Base-by-base conservation (phyloP, 1,284 basidiomycete genomes). In the Naganishia liquefaciens region DNA sequence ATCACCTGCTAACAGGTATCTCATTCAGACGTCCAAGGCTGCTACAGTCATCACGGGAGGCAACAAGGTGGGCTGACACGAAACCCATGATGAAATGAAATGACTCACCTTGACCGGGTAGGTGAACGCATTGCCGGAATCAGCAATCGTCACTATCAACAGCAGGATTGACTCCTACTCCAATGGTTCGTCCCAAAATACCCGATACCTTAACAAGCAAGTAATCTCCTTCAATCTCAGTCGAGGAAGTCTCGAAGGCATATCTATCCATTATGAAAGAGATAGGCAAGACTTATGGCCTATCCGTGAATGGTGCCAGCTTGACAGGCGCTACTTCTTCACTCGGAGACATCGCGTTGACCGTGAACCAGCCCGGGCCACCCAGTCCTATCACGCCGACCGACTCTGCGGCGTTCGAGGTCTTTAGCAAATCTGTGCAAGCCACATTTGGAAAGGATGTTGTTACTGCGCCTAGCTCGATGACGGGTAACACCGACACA, bases 71-170 rank as follows among this genome's bases (percentile, higher is more conserved):
- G 54, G 63, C 13, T 10, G 27, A 40, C 19, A 0, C 37, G 3
- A 77, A 75, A 19, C 75, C 73, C 5, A 74, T 75, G 61, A 75
- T 30, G 9, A 10, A 17, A 25, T 44, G 76, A 37, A 70, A 74
- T 6, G 74, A 74, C 60, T 23, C 7, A 27, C 25, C 7, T 49
- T 7, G 7, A 49, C 23, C 30, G 17, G 27, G 19, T 19, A 65
- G 55, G 52, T 66, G 17, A 66, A 66, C 27, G 64, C 64, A 0
- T 40, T 66, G 19, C 64, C 60, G 2, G 64, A 62, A 28, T 66
- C 64, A 17, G 64, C 64, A 7, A 13, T 55, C 3, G 64, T 42
- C 6, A 52, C 50, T 2, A 60, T 66, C 30, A 66, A 66, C 51
- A 62, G 55, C 27, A 46, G 64, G 11, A 51, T 66, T 33, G 64